Evolutionary conservation across 2,329 filamentous ascomycete genomes (phyloP).

Genomic region (Clonostachys chloroleuca): DNA sequence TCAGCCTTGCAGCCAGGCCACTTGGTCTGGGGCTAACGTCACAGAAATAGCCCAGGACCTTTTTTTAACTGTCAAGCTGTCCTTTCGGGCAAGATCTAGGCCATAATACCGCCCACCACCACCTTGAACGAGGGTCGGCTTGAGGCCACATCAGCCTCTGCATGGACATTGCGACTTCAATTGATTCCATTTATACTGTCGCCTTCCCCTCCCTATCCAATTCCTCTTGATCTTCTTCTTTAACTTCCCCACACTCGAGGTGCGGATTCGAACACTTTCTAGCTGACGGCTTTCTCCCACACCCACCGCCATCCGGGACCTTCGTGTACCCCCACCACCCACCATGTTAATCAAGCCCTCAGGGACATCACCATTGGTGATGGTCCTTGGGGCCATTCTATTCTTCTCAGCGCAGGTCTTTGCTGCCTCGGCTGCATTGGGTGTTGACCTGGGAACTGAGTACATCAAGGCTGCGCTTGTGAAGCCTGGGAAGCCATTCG

Average conservation of each 20-base stretch:
- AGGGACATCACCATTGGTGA: slow-evolving; percentile 26
- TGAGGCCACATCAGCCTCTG: slow-evolving; percentile 5
- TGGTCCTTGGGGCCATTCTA: slow-evolving; percentile 29
- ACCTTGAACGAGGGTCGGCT: background rate
- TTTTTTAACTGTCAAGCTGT: no score
- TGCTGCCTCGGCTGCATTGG: slow-evolving; percentile 71
- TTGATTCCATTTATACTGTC: no score
- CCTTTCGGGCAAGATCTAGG: no score
- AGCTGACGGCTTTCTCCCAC: no score
- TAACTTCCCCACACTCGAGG: background rate
- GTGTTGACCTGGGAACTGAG: slow-evolving; percentile 91
- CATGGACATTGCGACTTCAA: no score
- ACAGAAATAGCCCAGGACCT: no score
- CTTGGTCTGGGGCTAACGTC: no score
- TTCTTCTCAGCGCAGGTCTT: slow-evolving; percentile 38
- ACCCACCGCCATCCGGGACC: no score
- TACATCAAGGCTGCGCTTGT: slow-evolving; percentile 96
- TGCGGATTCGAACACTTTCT: no score
- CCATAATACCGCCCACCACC: background rate
- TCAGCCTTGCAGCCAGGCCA: no score
- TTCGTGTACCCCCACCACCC: slow-evolving; percentile 1
- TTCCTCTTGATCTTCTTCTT: slow-evolving; percentile 1
- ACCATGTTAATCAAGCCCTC: slow-evolving; percentile 23
- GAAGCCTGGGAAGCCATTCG: slow-evolving; percentile 93
- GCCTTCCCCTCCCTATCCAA: background rate